Conservation (phyloP, 257 asterid species). For the Solanum sparsipilum region DNA sequence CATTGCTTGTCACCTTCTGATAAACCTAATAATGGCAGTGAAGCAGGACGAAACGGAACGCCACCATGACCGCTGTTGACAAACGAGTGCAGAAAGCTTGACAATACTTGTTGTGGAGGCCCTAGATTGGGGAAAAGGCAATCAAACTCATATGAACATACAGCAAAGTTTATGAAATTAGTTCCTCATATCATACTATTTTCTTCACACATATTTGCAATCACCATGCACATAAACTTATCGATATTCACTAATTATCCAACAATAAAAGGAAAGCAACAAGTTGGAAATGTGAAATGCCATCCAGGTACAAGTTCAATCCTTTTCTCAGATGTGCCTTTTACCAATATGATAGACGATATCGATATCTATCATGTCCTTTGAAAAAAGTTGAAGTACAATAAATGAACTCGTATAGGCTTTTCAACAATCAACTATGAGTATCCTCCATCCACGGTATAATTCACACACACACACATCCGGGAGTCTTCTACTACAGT, state of each 20-base stretch:
- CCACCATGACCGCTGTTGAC: slow-evolving; percentile 72
- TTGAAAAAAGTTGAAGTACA: background rate
- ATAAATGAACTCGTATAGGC: background rate
- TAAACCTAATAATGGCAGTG: slow-evolving; percentile 86
- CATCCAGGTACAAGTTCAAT: background rate
- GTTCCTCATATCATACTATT: background rate
- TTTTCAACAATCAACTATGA: background rate
- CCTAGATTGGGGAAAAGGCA: slow-evolving; percentile 33
- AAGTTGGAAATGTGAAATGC: background rate
- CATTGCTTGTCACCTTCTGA: slow-evolving; percentile 93
- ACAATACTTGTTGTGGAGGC: slow-evolving; percentile 93
- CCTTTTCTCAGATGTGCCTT: background rate
- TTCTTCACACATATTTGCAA: background rate
- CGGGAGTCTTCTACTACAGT: background rate
- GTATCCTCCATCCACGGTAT: background rate
- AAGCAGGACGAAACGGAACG: slow-evolving; percentile 67
- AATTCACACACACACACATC: background rate
- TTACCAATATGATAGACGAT: background rate
- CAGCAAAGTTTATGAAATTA: background rate
- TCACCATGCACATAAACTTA: background rate
- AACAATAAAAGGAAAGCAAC: background rate
- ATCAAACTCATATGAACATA: background rate
- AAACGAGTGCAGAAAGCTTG: slow-evolving; percentile 90
- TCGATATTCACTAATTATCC: background rate
- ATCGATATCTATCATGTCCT: background rate